A percentile compares a stretch with the other conserved stretches of the same genome.
These are phyloP conservation scores for Raddia distichophylla DNA, from an alignment of 176 grass and related monocot genomes.

Conservation along the genomic window DNA sequence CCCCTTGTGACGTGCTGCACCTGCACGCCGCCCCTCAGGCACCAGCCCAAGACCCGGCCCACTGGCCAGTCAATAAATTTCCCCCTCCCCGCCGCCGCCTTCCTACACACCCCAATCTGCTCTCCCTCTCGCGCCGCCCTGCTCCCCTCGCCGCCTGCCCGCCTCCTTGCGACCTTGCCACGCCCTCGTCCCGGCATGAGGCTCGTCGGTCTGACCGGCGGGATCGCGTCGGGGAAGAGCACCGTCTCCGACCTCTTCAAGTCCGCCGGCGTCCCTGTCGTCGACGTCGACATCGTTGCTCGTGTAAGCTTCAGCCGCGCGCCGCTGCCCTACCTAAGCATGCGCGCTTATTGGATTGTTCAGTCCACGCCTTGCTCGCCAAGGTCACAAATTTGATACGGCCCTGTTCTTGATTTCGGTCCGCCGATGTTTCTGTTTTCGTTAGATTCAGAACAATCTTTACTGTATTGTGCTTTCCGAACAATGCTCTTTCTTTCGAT, in stretches of 20 bases:
- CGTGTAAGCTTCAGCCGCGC: conserved; percentile 42
- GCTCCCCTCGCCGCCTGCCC: too few relatives aligned
- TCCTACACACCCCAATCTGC: too few relatives aligned
- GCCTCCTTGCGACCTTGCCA: too few relatives aligned
- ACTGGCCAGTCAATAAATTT: too few relatives aligned
- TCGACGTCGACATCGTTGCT: conserved; percentile 78
- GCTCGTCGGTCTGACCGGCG: conserved; percentile 76
- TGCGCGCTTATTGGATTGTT: background rate
- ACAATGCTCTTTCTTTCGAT: background rate
- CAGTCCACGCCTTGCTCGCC: background rate
- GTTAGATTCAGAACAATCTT: background rate
- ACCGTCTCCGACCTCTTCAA: conserved; percentile 86
- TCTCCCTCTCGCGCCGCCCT: too few relatives aligned
- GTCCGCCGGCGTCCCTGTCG: conserved; percentile 62
- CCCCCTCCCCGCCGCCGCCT: too few relatives aligned
- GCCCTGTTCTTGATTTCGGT: background rate
- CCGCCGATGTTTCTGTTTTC: background rate
- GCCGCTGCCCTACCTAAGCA: background rate
- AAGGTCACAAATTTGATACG: background rate
- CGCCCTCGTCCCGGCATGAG: conserved; percentile 41
- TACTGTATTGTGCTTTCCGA: background rate
- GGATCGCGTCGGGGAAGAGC: conserved; percentile 85
- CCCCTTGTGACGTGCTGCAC: too few relatives aligned
- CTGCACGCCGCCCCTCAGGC: too few relatives aligned
- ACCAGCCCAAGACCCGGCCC: too few relatives aligned